A percentile compares a stretch with the other conserved stretches of the same genome.
Conservation (phyloP, 768 basidiomycete species). For the Boletus pseudo-olivaceus region DNA sequence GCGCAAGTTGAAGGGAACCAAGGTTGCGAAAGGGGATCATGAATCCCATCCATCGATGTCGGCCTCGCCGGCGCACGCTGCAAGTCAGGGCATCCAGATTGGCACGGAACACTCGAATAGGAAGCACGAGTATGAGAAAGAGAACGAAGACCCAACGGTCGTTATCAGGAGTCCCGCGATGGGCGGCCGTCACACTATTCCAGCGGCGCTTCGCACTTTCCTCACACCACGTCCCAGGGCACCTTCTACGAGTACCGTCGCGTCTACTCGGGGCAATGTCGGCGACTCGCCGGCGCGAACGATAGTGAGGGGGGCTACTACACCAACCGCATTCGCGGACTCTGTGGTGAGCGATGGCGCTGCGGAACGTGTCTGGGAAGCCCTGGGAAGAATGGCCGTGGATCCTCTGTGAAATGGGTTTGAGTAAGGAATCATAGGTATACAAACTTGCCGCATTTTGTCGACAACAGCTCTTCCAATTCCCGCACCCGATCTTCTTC, state of each 20-base stretch:
- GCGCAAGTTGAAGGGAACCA: constrained; percentile 9
- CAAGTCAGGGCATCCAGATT: not conserved
- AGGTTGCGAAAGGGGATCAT: not conserved
- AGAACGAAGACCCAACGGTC: not conserved
- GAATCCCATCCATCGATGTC: not conserved
- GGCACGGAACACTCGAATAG: not conserved
- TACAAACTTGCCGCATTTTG: not conserved
- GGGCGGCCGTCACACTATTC: not conserved
- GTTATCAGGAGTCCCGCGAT: not conserved
- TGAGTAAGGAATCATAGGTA: not conserved
- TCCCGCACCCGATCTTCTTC: not conserved
- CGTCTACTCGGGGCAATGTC: constrained; percentile 3
- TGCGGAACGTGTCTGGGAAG: constrained; percentile 16
- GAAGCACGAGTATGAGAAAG: not conserved
- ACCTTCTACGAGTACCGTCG: constrained; percentile 22
- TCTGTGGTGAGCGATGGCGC: not conserved
- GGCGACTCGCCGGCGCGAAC: not conserved
- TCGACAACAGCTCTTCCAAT: no score
- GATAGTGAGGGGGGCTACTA: not conserved
- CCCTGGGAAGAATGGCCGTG: constrained; percentile 25
- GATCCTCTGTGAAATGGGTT: constrained; percentile 4
- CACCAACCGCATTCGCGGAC: not conserved
- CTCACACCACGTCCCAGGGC: constrained; percentile 17
- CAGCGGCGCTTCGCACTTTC: constrained; percentile 7
- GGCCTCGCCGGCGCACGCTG: not conserved